Percentiles rank a stretch among this genome's conserved stretches.
These are phyloP conservation scores for Colletotrichum sp. DNA, from an alignment of 2,329 filamentous ascomycete genomes.

Conservation along the genomic window DNA sequence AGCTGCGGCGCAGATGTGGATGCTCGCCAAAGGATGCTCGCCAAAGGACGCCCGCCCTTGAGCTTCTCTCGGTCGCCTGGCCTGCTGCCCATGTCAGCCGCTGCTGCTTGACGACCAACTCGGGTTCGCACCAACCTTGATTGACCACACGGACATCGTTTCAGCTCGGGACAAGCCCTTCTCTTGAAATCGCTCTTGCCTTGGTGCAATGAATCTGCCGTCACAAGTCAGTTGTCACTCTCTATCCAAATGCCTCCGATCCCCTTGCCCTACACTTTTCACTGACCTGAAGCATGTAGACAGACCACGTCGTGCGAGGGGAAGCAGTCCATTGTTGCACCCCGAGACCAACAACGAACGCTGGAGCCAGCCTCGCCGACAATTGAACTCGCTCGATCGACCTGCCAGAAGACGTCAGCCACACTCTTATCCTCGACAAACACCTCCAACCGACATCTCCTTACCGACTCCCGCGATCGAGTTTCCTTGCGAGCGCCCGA, in stretches of 20 bases:
- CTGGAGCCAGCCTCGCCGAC: neutral
- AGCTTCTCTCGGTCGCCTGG: neutral
- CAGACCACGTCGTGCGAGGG: neutral
- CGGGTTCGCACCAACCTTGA: neutral
- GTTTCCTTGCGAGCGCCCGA: neutral
- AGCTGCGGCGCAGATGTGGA: neutral
- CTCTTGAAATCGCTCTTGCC: neutral
- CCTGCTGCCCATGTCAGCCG: neutral
- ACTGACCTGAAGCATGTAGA: neutral
- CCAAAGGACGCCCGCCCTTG: neutral
- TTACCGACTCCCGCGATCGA: neutral
- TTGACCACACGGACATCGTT: neutral
- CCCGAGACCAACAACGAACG: neutral
- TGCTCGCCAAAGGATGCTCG: too few relatives aligned
- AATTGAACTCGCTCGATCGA: neutral
- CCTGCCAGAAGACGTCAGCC: neutral
- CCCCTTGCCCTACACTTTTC: neutral
- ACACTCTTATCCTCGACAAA: neutral
- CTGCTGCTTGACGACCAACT: neutral
- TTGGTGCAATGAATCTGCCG: neutral
- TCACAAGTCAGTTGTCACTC: neutral
- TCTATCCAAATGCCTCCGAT: neutral
- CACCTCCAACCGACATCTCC: neutral
- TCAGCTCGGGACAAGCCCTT: neutral
- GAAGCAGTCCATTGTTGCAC: neutral